Conservation (phyloP, 1,139 yeast species). For the Suzukiozyma palmioleophila region DNA sequence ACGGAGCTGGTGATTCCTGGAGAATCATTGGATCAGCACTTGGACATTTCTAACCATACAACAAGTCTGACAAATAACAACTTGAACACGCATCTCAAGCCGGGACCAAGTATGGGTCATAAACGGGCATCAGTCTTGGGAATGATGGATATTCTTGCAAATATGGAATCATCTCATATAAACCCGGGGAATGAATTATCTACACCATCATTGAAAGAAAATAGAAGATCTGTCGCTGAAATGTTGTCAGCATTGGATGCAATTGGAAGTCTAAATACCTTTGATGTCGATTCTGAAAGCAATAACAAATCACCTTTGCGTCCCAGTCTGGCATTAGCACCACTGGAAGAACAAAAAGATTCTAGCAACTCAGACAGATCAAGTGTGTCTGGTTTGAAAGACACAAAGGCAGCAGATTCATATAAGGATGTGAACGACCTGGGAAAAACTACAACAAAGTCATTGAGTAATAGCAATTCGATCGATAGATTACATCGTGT, state of each 20-base stretch:
- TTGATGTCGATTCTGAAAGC: slow-evolving; percentile 5
- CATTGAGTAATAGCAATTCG: too few relatives aligned
- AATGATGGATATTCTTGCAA: slow-evolving; percentile 17
- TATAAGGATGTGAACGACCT: too few relatives aligned
- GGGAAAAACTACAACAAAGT: too few relatives aligned
- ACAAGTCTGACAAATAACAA: background rate
- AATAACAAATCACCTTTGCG: too few relatives aligned
- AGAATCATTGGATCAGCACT: slow-evolving; percentile 15
- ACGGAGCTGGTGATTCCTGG: slow-evolving; percentile 13
- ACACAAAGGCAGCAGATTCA: too few relatives aligned
- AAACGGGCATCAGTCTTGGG: slow-evolving; percentile 13
- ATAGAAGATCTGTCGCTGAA: slow-evolving; percentile 20
- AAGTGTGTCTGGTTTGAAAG: too few relatives aligned
- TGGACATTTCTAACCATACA: slow-evolving; percentile 8
- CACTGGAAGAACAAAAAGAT: too few relatives aligned
- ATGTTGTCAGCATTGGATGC: slow-evolving; percentile 15
- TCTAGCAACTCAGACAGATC: too few relatives aligned
- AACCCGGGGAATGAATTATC: background rate
- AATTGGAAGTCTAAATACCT: background rate
- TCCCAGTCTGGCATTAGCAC: too few relatives aligned
- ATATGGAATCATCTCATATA: slow-evolving; percentile 6
- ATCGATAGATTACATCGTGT: slow-evolving; percentile 19
- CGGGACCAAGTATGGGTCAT: too few relatives aligned
- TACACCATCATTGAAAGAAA: slow-evolving; percentile 9
- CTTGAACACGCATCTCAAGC: too few relatives aligned